A percentile compares a stretch with the other conserved stretches of the same genome.
phyloP scores from a whole-genome alignment of 1,284 basidiomycete species.

The Bondarzewia mesenterica region DNA sequence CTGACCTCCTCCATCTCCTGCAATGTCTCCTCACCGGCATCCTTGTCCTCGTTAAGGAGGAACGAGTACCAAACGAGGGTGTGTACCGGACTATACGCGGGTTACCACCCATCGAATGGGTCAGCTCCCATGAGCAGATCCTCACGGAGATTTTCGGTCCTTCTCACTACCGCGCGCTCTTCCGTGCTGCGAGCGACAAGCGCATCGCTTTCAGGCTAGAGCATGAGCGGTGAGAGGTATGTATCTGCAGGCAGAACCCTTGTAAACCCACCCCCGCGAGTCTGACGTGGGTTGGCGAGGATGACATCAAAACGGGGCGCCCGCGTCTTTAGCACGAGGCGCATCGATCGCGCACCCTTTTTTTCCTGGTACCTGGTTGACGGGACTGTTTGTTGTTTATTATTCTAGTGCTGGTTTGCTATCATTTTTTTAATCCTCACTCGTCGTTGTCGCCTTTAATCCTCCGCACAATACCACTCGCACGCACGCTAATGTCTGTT shows the following conservation, averaged over 20 bases:
- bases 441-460: constrained; percentile 4
- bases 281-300: constrained; percentile 9
- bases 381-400: constrained; percentile 1
- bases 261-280: constrained; percentile 14
- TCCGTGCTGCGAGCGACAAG: constrained; percentile 62
- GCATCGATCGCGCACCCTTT: constrained; percentile 1
- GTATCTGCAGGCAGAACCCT: constrained; percentile 9
- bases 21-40: constrained; percentile 78
- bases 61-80: constrained; percentile 51
- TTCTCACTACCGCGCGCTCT: constrained; percentile 60
- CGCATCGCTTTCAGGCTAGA: constrained; percentile 68
- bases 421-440: constrained; percentile 1
- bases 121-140: constrained; percentile 54
- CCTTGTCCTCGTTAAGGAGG: constrained; percentile 68
- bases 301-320: constrained; percentile 16
- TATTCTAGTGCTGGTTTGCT: background rate
- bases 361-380: constrained; percentile 1
- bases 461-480: constrained; percentile 5
- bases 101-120: constrained; percentile 67
- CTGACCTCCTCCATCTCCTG: constrained; percentile 67
- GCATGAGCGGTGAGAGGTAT: constrained; percentile 18
- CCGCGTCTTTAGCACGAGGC: constrained; percentile 15
- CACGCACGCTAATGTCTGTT: constrained; percentile 3
- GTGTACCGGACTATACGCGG: constrained; percentile 67
- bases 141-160: constrained; percentile 67